Evolutionary conservation across 1,139 yeast species (phyloP), one percentile per base, ranked within the genome.

Genomic region (Saccharomyces hybrid): DNA sequence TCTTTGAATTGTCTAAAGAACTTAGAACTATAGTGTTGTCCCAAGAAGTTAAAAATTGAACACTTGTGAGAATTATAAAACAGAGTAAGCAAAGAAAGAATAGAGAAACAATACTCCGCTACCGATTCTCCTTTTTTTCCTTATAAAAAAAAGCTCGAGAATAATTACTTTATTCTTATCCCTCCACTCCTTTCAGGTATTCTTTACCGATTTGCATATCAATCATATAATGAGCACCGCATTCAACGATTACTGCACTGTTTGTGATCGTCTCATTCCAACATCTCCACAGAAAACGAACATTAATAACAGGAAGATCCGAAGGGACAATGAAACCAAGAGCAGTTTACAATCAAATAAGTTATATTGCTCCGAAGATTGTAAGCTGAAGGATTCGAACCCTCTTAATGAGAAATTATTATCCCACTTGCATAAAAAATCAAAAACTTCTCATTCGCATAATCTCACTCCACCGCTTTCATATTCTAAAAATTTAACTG

Each of bases 211-310:
- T 20, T 38, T 29, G 44, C 44, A 38, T 38, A 38, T 8, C 13
- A 38, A 38, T 13, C 32, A 29, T 29, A 29, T 20, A 16, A 50
- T 29, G 16, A 73, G 74, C 77, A 69, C 76, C 46, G 84, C 84
- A 47, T 82, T 82, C 67, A 79, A 82, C 70, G 84, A 82, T 68
- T 82, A 79, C 71, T 82, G 87, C 68, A 75, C 82, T 51, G 79
- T 80, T 52, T 82, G 87, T 69, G 86, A 82, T 61, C 77, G 78
- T 68, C 72, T 81, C 56, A 81, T 85, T 62, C 48, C 44, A 5
- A 20, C 44, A 7, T 38, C 44, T 20, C 44, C 44, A 38, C 44
- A 38, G 44, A 38, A 38, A 38, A 20, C 26, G 20, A 38, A 9
- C 26, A 38, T 20, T 16, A 16, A 11, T 20, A 38, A 7, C 16